These are phyloP conservation scores for Manihot esculenta DNA, from an alignment of 441 rosid genomes.

Conservation along the genomic window DNA sequence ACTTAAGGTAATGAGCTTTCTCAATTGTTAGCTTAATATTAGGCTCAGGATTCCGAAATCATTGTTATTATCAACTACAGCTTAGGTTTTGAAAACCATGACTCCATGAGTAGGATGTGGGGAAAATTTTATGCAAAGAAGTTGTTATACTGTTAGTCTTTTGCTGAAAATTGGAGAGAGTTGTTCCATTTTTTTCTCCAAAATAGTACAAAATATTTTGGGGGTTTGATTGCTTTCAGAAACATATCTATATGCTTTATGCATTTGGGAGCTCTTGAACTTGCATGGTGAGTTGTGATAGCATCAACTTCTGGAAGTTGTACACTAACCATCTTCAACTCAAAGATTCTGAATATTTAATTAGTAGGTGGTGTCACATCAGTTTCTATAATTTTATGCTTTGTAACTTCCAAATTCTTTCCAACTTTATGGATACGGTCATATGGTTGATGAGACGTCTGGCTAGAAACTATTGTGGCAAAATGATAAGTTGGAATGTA, in stretches of 20 bases:
- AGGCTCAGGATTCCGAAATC: conserved; percentile 9
- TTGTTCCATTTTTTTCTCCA: background rate
- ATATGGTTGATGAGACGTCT: background rate
- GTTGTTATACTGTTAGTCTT: background rate
- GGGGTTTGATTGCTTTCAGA: background rate
- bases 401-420: background rate
- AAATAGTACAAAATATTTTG: background rate
- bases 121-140: background rate
- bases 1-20: conserved; percentile 41
- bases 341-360: background rate
- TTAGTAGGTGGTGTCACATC: background rate
- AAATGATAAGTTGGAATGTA: conserved; percentile 14
- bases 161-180: background rate
- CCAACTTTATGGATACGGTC: background rate
- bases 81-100: no score
- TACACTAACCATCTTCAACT: background rate
- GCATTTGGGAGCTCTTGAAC: conserved; percentile 6
- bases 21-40: background rate
- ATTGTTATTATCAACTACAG: background rate
- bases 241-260: background rate
- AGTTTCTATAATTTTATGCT: conserved; percentile 8
- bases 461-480: conserved; percentile 5
- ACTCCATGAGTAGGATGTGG: background rate
- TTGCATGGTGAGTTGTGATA: background rate
- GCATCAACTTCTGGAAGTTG: background rate